Evolutionary conservation across 164 flowering plant species (phyloP).

Genomic region (Chimonanthus salicifolius): DNA sequence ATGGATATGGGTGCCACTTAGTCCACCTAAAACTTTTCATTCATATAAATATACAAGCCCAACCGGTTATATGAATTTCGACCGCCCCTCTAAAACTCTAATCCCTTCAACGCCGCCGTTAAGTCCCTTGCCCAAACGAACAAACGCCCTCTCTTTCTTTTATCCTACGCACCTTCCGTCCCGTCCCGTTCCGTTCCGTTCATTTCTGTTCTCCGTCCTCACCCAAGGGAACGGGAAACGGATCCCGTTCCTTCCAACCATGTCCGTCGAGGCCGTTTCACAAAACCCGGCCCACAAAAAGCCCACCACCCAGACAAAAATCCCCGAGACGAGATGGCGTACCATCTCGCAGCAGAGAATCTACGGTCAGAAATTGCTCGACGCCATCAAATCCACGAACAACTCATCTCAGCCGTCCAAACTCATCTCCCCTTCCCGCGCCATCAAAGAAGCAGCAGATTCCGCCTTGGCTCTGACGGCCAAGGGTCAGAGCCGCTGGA

Average conservation of each 20-base stretch:
- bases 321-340: constrained; percentile 11
- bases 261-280: not conserved
- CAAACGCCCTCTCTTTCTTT: too few species aligned
- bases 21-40: too few species aligned
- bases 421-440: constrained; percentile 29
- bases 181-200: not conserved
- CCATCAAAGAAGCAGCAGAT: constrained; percentile 63
- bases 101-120: not conserved
- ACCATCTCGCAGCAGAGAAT: constrained; percentile 12
- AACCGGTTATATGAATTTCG: not conserved
- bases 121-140: not conserved
- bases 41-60: constrained; percentile 6
- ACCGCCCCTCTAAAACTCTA: not conserved
- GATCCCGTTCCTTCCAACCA: constrained; percentile 8
- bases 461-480: constrained; percentile 57
- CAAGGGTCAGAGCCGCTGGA: constrained; percentile 63
- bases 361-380: constrained; percentile 10
- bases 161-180: not conserved
- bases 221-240: not conserved
- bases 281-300: not conserved
- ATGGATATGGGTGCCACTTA: too few species aligned
- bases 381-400: constrained; percentile 3
- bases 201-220: not conserved
- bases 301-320: not conserved
- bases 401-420: constrained; percentile 9